Percentiles rank a stretch among this genome's conserved stretches.
Evolutionary conservation across 108 stramenopile genomes (phyloP).

Genomic region (Pseudonitzschia delicatissima): DNA sequence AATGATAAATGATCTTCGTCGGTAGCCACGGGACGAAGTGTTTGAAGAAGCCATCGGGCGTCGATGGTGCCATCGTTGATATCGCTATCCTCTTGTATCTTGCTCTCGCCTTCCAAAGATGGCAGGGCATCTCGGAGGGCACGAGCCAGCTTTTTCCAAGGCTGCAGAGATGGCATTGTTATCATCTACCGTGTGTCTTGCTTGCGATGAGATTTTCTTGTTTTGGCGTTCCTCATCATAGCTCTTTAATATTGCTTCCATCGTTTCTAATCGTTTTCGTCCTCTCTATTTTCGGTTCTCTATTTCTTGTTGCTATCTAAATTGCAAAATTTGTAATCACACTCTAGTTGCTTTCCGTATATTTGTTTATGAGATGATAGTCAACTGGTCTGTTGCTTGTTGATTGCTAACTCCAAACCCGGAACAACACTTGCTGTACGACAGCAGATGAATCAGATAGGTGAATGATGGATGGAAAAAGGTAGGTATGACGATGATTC

Average conservation of each 20-base stretch:
- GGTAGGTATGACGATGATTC: no score
- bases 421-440: no score
- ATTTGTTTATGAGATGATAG: no score
- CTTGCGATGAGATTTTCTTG: background rate
- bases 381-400: no score
- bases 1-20: slow-evolving; percentile 28
- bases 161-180: background rate
- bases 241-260: slow-evolving; percentile 23
- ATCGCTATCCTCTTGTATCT: background rate
- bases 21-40: slow-evolving; percentile 24
- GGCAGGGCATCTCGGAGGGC: slow-evolving; percentile 11
- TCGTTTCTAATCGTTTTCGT: background rate
- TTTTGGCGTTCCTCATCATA: slow-evolving; percentile 7
- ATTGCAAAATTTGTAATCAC: background rate
- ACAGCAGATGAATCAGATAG: no score
- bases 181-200: background rate
- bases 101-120: slow-evolving; percentile 10
- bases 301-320: background rate
- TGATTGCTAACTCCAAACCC: no score
- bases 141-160: background rate
- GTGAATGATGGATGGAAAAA: no score
- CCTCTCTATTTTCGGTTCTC: background rate
- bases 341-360: no score
- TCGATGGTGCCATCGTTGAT: background rate
- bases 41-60: slow-evolving; percentile 24